Percentiles rank a stretch among this genome's conserved stretches.
phyloP scores from a whole-genome alignment of 192 early-diverging fungal genomes.

The Nowakowskiella sp. region DNA sequence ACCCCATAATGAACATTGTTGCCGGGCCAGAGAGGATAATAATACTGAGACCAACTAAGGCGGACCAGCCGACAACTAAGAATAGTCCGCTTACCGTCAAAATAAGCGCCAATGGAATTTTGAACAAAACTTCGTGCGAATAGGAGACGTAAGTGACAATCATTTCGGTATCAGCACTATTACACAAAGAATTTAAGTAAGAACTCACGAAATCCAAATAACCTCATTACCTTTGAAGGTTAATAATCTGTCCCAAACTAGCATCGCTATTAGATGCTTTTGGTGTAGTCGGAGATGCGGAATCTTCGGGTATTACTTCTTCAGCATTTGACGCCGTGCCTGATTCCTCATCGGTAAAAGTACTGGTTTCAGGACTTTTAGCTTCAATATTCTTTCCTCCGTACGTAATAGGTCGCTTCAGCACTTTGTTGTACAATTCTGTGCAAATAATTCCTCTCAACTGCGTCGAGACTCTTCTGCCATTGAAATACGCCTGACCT shows the following conservation, averaged over 20 bases:
- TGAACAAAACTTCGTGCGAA: conserved; percentile 13
- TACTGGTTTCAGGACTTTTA: conserved; percentile 11
- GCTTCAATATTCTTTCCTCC: no score
- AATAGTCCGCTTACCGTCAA: conserved; percentile 15
- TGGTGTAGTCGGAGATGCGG: neutral
- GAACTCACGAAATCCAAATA: neutral
- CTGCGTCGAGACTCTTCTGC: conserved; percentile 15
- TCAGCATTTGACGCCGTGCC: neutral
- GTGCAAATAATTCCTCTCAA: conserved; percentile 31
- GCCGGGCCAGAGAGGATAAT: conserved; percentile 20
- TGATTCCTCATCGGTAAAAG: conserved; percentile 3
- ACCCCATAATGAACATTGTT: no score
- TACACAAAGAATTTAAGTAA: no score
- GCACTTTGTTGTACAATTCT: conserved; percentile 38
- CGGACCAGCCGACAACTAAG: conserved; percentile 21
- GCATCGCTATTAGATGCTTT: neutral
- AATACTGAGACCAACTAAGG: conserved; percentile 24
- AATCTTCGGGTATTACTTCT: conserved; percentile 2
- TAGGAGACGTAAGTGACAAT: conserved; percentile 12
- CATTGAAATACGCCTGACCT: conserved; percentile 38
- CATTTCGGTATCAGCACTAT: conserved; percentile 19
- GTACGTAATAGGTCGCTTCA: conserved; percentile 8
- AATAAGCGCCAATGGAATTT: conserved; percentile 7
- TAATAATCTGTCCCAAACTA: neutral
- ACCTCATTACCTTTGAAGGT: neutral